A percentile compares a stretch with the other conserved stretches of the same genome.
Evolutionary conservation across 1,284 basidiomycete genomes (phyloP).

Genomic region (Trichosporon faecale): DNA sequence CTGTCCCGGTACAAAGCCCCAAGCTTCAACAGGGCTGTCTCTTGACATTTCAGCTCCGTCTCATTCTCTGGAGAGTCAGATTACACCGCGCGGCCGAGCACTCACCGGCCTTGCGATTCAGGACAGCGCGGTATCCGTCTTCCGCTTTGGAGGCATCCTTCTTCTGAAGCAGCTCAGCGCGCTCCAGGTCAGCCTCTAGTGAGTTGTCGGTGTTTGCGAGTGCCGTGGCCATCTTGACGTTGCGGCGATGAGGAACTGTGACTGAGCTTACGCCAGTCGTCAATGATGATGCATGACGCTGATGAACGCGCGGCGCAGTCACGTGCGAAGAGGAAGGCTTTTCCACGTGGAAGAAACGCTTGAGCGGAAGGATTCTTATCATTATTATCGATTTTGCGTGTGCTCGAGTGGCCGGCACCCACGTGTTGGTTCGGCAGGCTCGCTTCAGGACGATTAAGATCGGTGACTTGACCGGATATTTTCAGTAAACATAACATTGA

Average conservation of each 20-base stretch:
- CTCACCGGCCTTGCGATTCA: conserved; percentile 42
- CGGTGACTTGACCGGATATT: too few species aligned
- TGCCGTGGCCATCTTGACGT: conserved; percentile 23
- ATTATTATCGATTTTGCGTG: too few species aligned
- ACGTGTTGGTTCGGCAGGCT: too few species aligned
- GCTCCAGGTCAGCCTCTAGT: conserved; percentile 26
- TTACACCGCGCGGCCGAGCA: not conserved
- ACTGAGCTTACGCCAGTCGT: not conserved
- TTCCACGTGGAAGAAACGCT: not conserved
- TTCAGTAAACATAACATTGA: not conserved
- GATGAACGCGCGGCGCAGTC: conserved; percentile 3
- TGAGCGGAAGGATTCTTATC: not conserved
- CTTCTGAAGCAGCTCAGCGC: conserved; percentile 32
- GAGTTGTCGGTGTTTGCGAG: conserved; percentile 29
- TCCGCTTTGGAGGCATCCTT: conserved; percentile 44
- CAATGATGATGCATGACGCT: not conserved
- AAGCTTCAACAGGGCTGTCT: conserved; percentile 78
- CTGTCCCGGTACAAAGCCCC: conserved; percentile 84
- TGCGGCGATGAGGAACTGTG: not conserved
- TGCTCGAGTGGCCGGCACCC: too few species aligned
- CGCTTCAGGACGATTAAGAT: too few species aligned
- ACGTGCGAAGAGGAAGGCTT: not conserved
- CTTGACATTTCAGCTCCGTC: conserved; percentile 72
- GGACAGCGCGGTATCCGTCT: conserved; percentile 38
- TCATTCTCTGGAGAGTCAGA: conserved; percentile 54